Percentiles rank a stretch among this genome's conserved stretches.
Conservation (phyloP, 1,284 basidiomycete species). For the Pholiota adiposa region DNA sequence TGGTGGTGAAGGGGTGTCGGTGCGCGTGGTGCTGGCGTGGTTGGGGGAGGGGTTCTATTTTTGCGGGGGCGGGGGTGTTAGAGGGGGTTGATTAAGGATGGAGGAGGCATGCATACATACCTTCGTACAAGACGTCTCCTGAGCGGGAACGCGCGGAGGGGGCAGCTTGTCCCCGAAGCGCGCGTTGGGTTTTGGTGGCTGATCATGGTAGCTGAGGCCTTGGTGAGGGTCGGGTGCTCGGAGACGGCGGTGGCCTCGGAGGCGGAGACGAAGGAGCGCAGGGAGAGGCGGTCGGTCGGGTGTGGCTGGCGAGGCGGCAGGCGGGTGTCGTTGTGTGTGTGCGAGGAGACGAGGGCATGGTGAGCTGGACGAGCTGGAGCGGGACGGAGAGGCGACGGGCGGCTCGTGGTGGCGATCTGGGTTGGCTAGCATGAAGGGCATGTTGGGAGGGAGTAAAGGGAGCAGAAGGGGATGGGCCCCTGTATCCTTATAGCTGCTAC, state of each 20-base stretch:
- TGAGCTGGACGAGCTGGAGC: conserved; percentile 8
- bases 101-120: no score
- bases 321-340: neutral
- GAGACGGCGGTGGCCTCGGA: conserved; percentile 19
- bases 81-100: no score
- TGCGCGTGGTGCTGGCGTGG: neutral
- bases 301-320: neutral
- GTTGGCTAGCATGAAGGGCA: conserved; percentile 11
- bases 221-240: conserved; percentile 5
- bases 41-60: neutral
- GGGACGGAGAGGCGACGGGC: neutral
- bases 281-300: conserved; percentile 11
- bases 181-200: neutral
- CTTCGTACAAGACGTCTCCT: neutral
- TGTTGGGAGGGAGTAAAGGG: neutral
- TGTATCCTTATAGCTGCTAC: neutral
- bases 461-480: neutral
- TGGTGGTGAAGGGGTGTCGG: conserved; percentile 15
- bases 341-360: neutral
- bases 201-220: neutral
- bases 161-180: neutral
- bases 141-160: neutral
- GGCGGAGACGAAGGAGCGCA: conserved; percentile 18
- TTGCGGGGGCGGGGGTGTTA: neutral
- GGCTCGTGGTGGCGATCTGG: neutral